Evolutionary conservation across 768 basidiomycete species (phyloP), one percentile per base, ranked within the genome.

Genomic region (Pulveroboletus ravenelii): DNA sequence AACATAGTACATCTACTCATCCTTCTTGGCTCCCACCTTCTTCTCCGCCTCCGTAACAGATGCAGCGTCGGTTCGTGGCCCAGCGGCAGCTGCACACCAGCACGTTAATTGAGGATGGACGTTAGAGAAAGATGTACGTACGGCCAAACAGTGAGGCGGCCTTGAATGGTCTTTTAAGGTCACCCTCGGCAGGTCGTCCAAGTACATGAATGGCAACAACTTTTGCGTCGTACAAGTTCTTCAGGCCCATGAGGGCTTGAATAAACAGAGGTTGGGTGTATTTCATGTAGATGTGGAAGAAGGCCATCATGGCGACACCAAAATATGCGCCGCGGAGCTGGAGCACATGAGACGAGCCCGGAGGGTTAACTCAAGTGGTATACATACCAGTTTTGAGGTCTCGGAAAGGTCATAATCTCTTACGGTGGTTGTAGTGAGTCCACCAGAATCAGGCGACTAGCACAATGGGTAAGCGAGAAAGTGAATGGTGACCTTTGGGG

Each of bases 261-360:
- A 97, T 87, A 73, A 97, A 95, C 57, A 98, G 81, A 7, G 95
- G 95, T 65, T 95, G 94, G 7, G 93, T 94, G 79, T 89, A 97
- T 67, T 89, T 83, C 73, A 98, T 75, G 80, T 97, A 98, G 46
- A 87, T 54, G 74, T 99, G 95, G 75, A 97, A 83, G 77, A 93
- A 86, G 51, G 64, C 78, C 88, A 94, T 93, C 85, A 92, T 90
- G 44, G 83, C 86, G 61, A 92, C 69, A 55, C 87, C 85, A 69
- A 82, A 79, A 70, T 78, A 88, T 8, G 74, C 79, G n/a, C 76
- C 72, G 36, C 82, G 82, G 52, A 88, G 76, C 83, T 85, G 48
- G 13, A 36, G 14, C 17, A 36, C 6, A 36, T 15, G 3, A 3
- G 20, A 27, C 53, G 7, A 52, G 37, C 18, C 2, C 15, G 5